Base-by-base conservation (phyloP, 345 rosid species). In the Moringa oleifera region DNA sequence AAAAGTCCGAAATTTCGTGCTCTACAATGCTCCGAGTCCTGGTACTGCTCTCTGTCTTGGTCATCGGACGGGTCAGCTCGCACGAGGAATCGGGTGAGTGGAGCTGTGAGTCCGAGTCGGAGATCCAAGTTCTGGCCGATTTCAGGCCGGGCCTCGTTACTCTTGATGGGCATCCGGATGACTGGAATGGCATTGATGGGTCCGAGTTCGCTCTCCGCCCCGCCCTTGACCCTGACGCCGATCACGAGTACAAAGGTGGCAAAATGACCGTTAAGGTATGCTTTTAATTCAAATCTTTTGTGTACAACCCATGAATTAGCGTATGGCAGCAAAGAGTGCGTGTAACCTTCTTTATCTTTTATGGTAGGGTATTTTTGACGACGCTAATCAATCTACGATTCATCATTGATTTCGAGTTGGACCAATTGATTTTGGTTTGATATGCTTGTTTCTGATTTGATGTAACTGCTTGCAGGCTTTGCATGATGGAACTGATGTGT, bases 11-110 rank as follows among this genome's bases (percentile, higher is more conserved):
- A 41, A 41, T 41, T 15, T 41, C 47, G 12, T 41, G 16, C 47
- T 41, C 16, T 41, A 15, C 12, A 37, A 82, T 82, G 87, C 63
- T 68, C 64, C 68, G 71, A 57, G 25, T 64, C 62, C 20, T 63
- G 17, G 20, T 69, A 5, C 20, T 71, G 24, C 68, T 81, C 11
- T 60, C 64, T 21, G 52, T 77, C 8, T 25, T 80, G 37, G 24
- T 58, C 59, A 73, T 71, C 54, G 68, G 59, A 0, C 52, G 57
- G 37, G 85, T 75, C 58, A 63, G 22, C 59, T 74, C 97, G 57
- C 99, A 91, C 79, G 75, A 88, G 73, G 99, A 87, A 69, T 81
- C 97, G 25, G 96, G 99, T 41, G 75, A 73, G 56, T 95, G 96
- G 97, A 80, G 80, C 63, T 95, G 99, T 81, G 91, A 84, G 61